Evolutionary conservation across 768 basidiomycete species (phyloP), one percentile per base, ranked within the genome.

Genomic region (Tylopilus cervinicoccineus): DNA sequence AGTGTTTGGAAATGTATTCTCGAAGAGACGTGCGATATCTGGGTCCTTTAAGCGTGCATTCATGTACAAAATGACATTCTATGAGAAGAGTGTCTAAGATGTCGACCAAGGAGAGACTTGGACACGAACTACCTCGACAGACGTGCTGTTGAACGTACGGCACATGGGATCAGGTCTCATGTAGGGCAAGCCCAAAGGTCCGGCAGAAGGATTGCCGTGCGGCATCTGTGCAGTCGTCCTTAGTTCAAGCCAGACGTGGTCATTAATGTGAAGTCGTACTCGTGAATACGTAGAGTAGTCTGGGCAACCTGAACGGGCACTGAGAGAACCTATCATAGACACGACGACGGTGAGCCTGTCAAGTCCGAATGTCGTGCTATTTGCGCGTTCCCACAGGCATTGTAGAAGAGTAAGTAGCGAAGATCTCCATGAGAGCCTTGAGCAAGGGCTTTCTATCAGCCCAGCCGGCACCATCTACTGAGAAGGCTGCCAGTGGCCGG

Each of bases 1-100:
- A 0, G 88, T 90, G 56, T 88, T 88, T 4, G 88, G 88, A 59
- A 88, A 88, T 1, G 87, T 83, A 52, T 89, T 90, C 64, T 88
- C 87, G 54, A 90, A 90, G 19, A 90, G 62, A 42, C 85, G 77
- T 12, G 87, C 88, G 43, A 90, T 54, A 57, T 90, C 88, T 0
- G 86, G 83, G 59, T 90, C 85, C 61, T 81, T 88, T 48, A 90
- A 69, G 38, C 83, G 74, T 16, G 70, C 62, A 36, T 78, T 88
- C 84, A 88, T 84, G 63, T 89, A 84, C n/a, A 53, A 56, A 26
- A 89, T 84, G 24, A 88, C 85, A 74, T 79, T 75, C 86, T 88
- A 52, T 4, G 40, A 11, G 23, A 33, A 24, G 31, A 12, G 2
- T 14, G 27, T 34, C 33, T 49, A 22, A 32, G 47, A 14, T 22